Evolutionary conservation across 352 stramenopile species (phyloP).

Genomic region (Pythium dissimile): DNA sequence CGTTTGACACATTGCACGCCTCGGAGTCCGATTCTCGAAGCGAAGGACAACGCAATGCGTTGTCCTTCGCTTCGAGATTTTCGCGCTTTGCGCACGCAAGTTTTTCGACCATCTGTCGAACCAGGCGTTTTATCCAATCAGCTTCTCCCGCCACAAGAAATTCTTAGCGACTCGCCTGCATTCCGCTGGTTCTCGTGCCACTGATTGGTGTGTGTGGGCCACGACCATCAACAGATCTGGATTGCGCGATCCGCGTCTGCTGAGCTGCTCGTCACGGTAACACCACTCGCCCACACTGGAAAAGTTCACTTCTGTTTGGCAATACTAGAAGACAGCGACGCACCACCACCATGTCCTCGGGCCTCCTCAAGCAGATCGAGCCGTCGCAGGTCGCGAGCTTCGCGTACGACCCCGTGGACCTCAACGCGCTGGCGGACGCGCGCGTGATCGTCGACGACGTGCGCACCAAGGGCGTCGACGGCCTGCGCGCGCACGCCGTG

Average conservation of each 20-base stretch:
- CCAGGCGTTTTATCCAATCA: too few relatives aligned
- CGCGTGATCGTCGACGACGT: conserved; percentile 74
- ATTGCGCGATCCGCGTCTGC: conserved; percentile 3
- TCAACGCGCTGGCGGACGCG: conserved; percentile 53
- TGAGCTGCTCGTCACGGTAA: not conserved
- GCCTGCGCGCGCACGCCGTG: conserved; percentile 51
- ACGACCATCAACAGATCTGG: not conserved
- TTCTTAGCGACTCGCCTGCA: too few relatives aligned
- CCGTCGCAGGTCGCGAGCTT: conserved; percentile 69
- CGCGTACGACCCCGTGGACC: conserved; percentile 78
- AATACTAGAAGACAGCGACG: too few relatives aligned
- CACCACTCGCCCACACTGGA: not conserved
- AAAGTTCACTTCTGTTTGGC: not conserved
- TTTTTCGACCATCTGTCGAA: too few relatives aligned
- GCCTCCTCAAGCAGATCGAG: conserved; percentile 64
- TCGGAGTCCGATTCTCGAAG: too few relatives aligned
- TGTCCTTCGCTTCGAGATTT: too few relatives aligned
- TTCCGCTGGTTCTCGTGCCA: too few relatives aligned
- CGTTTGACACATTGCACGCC: too few relatives aligned
- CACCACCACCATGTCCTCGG: conserved; percentile 3
- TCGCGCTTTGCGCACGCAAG: too few relatives aligned
- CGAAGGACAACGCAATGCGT: too few relatives aligned
- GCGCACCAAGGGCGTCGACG: conserved; percentile 33
- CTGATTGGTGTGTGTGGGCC: not conserved
- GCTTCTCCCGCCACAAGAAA: too few relatives aligned